Base-by-base conservation (phyloP, 208 protist species). In the Acanthamoeba sp. region DNA sequence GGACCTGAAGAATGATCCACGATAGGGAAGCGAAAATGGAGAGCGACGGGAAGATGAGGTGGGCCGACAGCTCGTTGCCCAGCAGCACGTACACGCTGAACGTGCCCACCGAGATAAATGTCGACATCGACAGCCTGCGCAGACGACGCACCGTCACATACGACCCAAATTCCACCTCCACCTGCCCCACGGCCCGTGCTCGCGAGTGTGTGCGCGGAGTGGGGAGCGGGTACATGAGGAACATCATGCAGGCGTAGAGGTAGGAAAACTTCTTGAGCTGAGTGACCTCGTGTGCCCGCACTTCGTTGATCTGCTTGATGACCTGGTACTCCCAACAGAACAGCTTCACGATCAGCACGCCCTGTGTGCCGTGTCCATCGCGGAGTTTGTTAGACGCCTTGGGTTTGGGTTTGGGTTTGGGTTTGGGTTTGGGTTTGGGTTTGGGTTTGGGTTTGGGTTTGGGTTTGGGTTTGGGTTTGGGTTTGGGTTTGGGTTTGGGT, bases 301-400 rank as follows among this genome's bases (percentile, higher is more conserved):
- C 62, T 71, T 71, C n/a, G 62, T 71, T 71, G 24, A 71, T 71
- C 62, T 71, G 62, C 62, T 71, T 71, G 22, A 71, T 71, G 0
- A 71, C 62, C 32, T 71, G n/a, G 62, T 36, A 71, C 62, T 71
- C 62, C 62, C 62, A 71, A 34, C 62, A 71, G 62, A 71, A 71
- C 12, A 71, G 32, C 62, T 71, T 71, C 62, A 71, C 62, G 7
- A 71, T 71, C 62, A 71, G 29, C 27, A 71, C 62, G n/a, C 62
- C 62, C 62, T 71, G n/a, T n/a, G n/a, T n/a, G n/a, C n/a, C n/a
- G n/a, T n/a, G n/a, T n/a, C n/a, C n/a, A n/a, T n/a, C n/a, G n/a
- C n/a, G n/a, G n/a, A n/a, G n/a, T n/a, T n/a, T n/a, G n/a, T n/a
- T n/a, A n/a, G n/a, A n/a, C n/a, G n/a, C n/a, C n/a, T n/a, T n/a